Evolutionary conservation across 306 rosid genomes (phyloP), one percentile per base, ranked within the genome.

Genomic region (Fragaria iinumae): DNA sequence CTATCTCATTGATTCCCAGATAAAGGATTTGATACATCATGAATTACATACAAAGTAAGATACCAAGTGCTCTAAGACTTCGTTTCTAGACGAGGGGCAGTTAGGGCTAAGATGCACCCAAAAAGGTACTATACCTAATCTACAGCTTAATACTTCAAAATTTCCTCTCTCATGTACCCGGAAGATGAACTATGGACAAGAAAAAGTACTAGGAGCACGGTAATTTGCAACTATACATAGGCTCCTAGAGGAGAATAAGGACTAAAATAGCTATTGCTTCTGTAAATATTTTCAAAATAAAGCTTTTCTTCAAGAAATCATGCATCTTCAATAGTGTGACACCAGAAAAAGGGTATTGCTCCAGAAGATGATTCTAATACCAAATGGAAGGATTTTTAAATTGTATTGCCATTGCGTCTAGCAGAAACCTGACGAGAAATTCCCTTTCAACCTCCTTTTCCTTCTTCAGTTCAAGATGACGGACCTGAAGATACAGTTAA

Each of bases 391-490:
- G 97, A 48, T 89, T 90, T 87, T 90, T 89, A 80, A 92, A 95
- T 60, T 90, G 96, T 64, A 84, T 87, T 27, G 93, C 83, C 85
- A 92, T 87, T 25, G 97, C 97, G 32, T 87, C 93, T 57, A 79
- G 71, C 44, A 95, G 81, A 87, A 95, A 95, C 81, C 78, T 88
- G 79, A 89, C 84, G 10, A 94, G 86, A 62, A 75, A 70, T 69
- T 74, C 83, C 76, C 93, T 87, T 71, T 87, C 89, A 6, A 94
- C 86, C 57, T 81, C 86, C 83, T 90, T 91, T 88, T 89, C 97
- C 93, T 49, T 89, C 88, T 92, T 94, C 52, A 84, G 89, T 67
- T 94, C 97, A 49, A 94, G 91, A 80, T 92, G 97, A 67, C 97
- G 96, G 73, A 95, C 97, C 98, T 95, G 88, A 53, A 84, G 45